phyloP scores from a whole-genome alignment of 257 asterid species.

The Solanum rostratum region DNA sequence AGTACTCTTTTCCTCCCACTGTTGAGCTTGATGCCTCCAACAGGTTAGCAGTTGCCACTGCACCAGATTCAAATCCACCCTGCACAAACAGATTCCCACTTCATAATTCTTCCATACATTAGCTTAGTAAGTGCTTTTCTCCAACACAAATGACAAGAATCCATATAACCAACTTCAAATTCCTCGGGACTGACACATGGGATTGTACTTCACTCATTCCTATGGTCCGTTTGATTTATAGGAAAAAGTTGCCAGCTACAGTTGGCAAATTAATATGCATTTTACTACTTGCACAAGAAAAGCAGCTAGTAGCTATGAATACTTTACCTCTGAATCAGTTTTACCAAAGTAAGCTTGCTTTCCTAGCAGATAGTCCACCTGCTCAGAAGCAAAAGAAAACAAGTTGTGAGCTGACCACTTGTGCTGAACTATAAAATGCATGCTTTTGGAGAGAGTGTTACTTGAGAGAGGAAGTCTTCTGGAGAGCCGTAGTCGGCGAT shows the following conservation, averaged over 20 bases:
- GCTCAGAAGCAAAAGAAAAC: neutral
- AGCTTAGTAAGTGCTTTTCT: neutral
- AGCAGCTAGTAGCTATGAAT: neutral
- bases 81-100: constrained; percentile 1
- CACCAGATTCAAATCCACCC: constrained; percentile 84
- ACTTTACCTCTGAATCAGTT: constrained; percentile 78
- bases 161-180: neutral
- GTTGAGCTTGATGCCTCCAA: constrained; percentile 52
- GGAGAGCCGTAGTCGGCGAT: constrained; percentile 73
- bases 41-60: constrained; percentile 78
- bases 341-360: constrained; percentile 74
- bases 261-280: neutral
- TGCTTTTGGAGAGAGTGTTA: neutral
- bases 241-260: neutral
- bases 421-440: neutral
- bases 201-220: neutral
- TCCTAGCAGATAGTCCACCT: constrained; percentile 91
- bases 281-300: neutral
- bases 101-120: neutral
- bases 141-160: neutral
- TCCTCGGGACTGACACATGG: neutral
- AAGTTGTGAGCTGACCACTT: neutral
- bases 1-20: constrained; percentile 43
- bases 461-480: constrained; percentile 57
- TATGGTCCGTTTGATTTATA: neutral